Base-by-base conservation (phyloP, 139 green algal genomes). In the Closterium sp. region DNA sequence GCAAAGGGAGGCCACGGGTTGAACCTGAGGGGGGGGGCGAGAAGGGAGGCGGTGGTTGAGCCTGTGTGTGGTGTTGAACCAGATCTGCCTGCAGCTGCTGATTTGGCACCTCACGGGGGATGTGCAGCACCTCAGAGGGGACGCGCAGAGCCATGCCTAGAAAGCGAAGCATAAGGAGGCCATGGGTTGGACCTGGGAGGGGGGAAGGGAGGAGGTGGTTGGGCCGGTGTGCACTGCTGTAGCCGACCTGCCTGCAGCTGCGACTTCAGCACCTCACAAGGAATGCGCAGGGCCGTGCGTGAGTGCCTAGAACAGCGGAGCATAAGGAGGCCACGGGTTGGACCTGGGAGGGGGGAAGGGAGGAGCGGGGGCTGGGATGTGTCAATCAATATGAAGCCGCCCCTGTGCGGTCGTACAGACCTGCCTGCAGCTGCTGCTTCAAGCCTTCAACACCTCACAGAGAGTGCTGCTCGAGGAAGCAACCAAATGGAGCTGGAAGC, bases 201-300 rank as follows among this genome's bases (percentile, higher is more conserved):
- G 36, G 36, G 6, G 36, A 55, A 55, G 36, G 36, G 6, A 55
- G 6, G 36, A 6, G 36, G 36, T 55, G 36, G 36, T 97, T 2
- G n/a, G n/a, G n/a, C n/a, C n/a, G n/a, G n/a, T n/a, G n/a, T n/a
- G n/a, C n/a, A n/a, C n/a, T n/a, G n/a, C n/a, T n/a, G n/a, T n/a
- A n/a, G n/a, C n/a, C n/a, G n/a, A n/a, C n/a, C n/a, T n/a, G n/a
- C n/a, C n/a, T n/a, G n/a, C n/a, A n/a, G n/a, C n/a, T n/a, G n/a
- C n/a, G n/a, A n/a, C n/a, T n/a, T n/a, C n/a, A 97, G 90, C 3
- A 97, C 96, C 69, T 84, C 69, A 4, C 5, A n/a, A 5, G 69
- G 96, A 87, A 97, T 96, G 84, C 95, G 89, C 6, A 96, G 86
- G 25, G 87, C 87, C 5, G 94, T 96, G n/a, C n/a, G n/a, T n/a